Conservation (phyloP, 371 early-diverging fungal species). For the Rhizomucor miehei region DNA sequence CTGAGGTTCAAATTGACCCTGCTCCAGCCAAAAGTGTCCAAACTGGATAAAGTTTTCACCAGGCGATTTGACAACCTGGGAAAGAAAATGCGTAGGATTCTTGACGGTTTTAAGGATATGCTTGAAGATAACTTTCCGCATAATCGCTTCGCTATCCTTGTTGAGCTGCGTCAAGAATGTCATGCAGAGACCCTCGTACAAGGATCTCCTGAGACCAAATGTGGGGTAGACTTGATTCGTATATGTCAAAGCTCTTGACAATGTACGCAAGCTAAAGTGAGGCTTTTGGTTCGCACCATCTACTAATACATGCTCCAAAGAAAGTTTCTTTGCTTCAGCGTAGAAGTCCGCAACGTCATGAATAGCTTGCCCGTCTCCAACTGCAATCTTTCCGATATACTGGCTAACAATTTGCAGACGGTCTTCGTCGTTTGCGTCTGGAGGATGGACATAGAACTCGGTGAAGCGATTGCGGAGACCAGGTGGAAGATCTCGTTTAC, state of each 20-base stretch:
- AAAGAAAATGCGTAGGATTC: slow-evolving; percentile 60
- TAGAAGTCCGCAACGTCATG: slow-evolving; percentile 88
- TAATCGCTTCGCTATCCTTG: slow-evolving; percentile 61
- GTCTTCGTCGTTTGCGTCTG: slow-evolving; percentile 83
- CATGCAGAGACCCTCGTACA: slow-evolving; percentile 95
- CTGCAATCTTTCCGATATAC: slow-evolving; percentile 64
- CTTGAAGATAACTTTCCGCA: slow-evolving; percentile 62
- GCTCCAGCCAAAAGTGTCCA: slow-evolving; percentile 85
- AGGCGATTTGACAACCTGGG: slow-evolving; percentile 65
- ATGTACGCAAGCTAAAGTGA: slow-evolving; percentile 93
- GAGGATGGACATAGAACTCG: slow-evolving; percentile 92
- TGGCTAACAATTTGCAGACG: slow-evolving; percentile 77
- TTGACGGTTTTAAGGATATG: slow-evolving; percentile 65
- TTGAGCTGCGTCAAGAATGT: slow-evolving; percentile 92
- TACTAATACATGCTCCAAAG: slow-evolving; percentile 70
- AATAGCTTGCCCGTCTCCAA: slow-evolving; percentile 63
- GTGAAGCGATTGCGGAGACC: slow-evolving; percentile 92
- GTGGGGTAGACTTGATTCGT: slow-evolving; percentile 69
- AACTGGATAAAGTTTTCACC: slow-evolving; percentile 70
- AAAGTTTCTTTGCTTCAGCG: slow-evolving; percentile 69
- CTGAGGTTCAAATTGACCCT: slow-evolving; percentile 56
- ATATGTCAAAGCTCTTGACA: slow-evolving; percentile 87
- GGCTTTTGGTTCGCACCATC: slow-evolving; percentile 92
- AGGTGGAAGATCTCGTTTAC: slow-evolving; percentile 95
- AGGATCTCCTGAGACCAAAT: slow-evolving; percentile 76